A percentile compares a stretch with the other conserved stretches of the same genome.
Evolutionary conservation across 495 filamentous ascomycete genomes (phyloP).

Genomic region (Aspergillus nanangensis): DNA sequence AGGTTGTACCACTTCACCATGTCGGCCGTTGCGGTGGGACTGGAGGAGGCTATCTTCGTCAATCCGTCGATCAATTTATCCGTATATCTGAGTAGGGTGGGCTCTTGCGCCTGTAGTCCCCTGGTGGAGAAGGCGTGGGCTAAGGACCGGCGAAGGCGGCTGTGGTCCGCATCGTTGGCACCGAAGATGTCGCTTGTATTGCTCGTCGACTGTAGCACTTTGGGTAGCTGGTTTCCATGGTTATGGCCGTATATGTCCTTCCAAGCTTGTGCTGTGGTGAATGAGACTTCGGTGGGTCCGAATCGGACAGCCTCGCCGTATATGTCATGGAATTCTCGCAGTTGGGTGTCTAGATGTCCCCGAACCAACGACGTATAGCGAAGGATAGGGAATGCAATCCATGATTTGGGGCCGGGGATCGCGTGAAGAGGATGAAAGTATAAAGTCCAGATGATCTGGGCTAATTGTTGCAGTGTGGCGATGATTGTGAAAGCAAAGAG

Average conservation of each 20-base stretch:
- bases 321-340: background rate
- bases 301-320: slow-evolving; percentile 44
- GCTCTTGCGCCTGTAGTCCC: slow-evolving; percentile 46
- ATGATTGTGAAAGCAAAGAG: too few relatives aligned
- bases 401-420: slow-evolving; percentile 8
- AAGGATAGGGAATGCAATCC: slow-evolving; percentile 2
- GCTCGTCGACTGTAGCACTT: background rate
- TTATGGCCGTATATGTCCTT: slow-evolving; percentile 21
- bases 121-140: slow-evolving; percentile 49
- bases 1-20: slow-evolving; percentile 50
- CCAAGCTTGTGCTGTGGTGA: slow-evolving; percentile 44
- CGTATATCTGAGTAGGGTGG: slow-evolving; percentile 42
- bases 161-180: slow-evolving; percentile 21
- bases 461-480: too few relatives aligned
- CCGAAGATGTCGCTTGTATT: slow-evolving; percentile 10
- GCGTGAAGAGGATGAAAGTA: slow-evolving; percentile 1
- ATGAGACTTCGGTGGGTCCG: slow-evolving; percentile 48
- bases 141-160: slow-evolving; percentile 23
- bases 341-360: background rate
- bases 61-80: slow-evolving; percentile 42
- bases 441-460: background rate
- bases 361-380: slow-evolving; percentile 1
- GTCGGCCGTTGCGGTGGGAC: slow-evolving; percentile 19
- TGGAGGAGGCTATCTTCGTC: slow-evolving; percentile 10
- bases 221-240: background rate